Evolutionary conservation across 176 grass and related monocot species (phyloP), one percentile per base, ranked within the genome.

Genomic region (Triticum urartu): DNA sequence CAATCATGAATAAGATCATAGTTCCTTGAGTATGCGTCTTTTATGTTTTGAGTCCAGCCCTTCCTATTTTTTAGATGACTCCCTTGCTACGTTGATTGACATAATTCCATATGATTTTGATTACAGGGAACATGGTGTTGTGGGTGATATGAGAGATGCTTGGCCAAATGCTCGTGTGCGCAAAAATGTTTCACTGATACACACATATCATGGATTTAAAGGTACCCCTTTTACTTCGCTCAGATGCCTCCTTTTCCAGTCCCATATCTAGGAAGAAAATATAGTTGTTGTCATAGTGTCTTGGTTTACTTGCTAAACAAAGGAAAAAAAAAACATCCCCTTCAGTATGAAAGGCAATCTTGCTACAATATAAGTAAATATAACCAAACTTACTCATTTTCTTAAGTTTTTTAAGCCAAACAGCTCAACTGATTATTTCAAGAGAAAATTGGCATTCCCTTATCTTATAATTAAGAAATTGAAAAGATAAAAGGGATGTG

Each of bases 181-280:
- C 77, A 98, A 98, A 94, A 98, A 98, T 91, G 88, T 94, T 59
- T 95, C 94, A 38, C 75, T 98, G 73, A 95, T 98, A 86, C 94
- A 93, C 52, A 98, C 97, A 72, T 98, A 98, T 87, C 97, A 98
- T 91, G 97, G 97, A 78, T 98, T 98, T 89, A 98, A 98, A 95
- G 97, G 97, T 98, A 86, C 47, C 39, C 75, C 9, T 59, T 18
- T 88, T 59, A 62, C 59, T 17, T 75, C 11, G 36, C 60, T 52
- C 32, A 22, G 2, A 33, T 68, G 6, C 28, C 59, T 77, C 25
- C 1, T 89, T 81, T 30, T 33, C 24, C 1, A n/a, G 9, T 81
- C 34, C 24, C 38, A 20, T 21, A 78, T 81, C 3, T 14, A 78
- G 43, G 4, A 48, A 43, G 14, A 60, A 28, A 68, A 12, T 28